Evolutionary conservation across 176 grass and related monocot species (phyloP).

Genomic region (maize (Zea mays)): DNA sequence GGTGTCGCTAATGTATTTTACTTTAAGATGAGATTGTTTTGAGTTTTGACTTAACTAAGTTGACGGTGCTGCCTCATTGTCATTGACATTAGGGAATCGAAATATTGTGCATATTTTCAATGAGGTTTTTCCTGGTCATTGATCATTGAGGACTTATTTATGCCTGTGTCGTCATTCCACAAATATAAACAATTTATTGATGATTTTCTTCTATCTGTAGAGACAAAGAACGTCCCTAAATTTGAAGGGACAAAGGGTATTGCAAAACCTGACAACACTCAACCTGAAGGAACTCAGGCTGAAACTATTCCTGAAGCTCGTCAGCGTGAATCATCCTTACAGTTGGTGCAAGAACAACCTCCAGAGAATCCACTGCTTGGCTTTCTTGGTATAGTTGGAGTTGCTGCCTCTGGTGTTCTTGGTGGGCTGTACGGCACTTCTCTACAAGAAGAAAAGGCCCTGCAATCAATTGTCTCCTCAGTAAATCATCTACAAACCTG

Average conservation of each 20-base stretch:
- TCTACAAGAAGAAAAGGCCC: constrained; percentile 71
- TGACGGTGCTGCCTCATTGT: constrained; percentile 11
- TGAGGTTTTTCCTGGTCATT: neutral
- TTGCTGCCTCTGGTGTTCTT: constrained; percentile 76
- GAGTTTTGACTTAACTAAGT: constrained; percentile 23
- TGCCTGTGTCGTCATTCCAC: neutral
- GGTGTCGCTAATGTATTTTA: constrained; percentile 21
- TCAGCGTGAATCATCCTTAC: constrained; percentile 28
- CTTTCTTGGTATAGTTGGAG: constrained; percentile 59
- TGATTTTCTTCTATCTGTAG: constrained; percentile 42
- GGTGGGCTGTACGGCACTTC: constrained; percentile 84
- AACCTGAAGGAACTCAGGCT: constrained; percentile 30
- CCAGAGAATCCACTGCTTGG: constrained; percentile 58
- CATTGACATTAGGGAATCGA: neutral
- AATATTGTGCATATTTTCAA: neutral
- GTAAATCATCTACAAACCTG: constrained; percentile 70
- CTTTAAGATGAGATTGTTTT: constrained; percentile 22
- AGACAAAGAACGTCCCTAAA: constrained; percentile 18
- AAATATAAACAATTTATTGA: constrained; percentile 27
- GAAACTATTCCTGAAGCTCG: constrained; percentile 31
- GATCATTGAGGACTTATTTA: constrained; percentile 2
- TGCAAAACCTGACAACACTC: neutral
- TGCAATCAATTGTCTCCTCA: constrained; percentile 72
- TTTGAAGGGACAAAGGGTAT: constrained; percentile 13
- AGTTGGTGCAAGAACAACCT: constrained; percentile 48